phyloP scores from a whole-genome alignment of 192 early-diverging fungal genomes.

The Diversispora epigaea region DNA sequence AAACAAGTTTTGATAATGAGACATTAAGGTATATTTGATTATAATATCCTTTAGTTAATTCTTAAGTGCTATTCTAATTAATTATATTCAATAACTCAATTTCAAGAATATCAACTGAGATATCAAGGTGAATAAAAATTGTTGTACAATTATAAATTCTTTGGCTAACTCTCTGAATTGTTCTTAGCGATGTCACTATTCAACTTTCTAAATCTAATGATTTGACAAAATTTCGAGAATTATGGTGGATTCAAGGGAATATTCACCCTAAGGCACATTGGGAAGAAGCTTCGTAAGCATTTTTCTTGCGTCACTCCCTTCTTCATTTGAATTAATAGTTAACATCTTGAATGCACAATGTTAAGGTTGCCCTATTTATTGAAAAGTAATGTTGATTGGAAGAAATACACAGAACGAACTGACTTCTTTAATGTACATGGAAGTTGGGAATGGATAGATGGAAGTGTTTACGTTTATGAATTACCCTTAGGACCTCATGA shows the following conservation, averaged over 20 bases:
- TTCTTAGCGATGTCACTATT: background rate
- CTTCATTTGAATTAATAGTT: background rate
- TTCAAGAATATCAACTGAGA: slow-evolving; percentile 17
- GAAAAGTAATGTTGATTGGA: slow-evolving; percentile 7
- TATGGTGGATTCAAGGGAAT: slow-evolving; percentile 19
- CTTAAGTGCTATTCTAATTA: slow-evolving; percentile 17
- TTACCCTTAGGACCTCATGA: slow-evolving; percentile 12
- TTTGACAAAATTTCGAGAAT: slow-evolving; percentile 19
- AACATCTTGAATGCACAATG: slow-evolving; percentile 12
- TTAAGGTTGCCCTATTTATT: slow-evolving; percentile 7
- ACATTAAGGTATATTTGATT: no score
- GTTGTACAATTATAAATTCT: slow-evolving; percentile 12
- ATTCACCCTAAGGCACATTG: slow-evolving; percentile 17
- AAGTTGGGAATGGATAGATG: slow-evolving; percentile 9
- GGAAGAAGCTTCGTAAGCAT: slow-evolving; percentile 21
- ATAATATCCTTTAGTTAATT: slow-evolving; percentile 16
- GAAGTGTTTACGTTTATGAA: slow-evolving; percentile 14
- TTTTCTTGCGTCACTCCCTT: background rate
- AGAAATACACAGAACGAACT: slow-evolving; percentile 11
- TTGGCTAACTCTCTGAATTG: slow-evolving; percentile 18
- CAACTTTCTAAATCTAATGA: slow-evolving; percentile 10
- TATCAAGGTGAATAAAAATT: slow-evolving; percentile 25
- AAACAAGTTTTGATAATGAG: background rate
- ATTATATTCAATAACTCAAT: slow-evolving; percentile 12
- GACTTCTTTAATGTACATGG: slow-evolving; percentile 12